A percentile compares a stretch with the other conserved stretches of the same genome.
Conservation (phyloP, 768 basidiomycete genomes). For the Auricularia cornea region DNA sequence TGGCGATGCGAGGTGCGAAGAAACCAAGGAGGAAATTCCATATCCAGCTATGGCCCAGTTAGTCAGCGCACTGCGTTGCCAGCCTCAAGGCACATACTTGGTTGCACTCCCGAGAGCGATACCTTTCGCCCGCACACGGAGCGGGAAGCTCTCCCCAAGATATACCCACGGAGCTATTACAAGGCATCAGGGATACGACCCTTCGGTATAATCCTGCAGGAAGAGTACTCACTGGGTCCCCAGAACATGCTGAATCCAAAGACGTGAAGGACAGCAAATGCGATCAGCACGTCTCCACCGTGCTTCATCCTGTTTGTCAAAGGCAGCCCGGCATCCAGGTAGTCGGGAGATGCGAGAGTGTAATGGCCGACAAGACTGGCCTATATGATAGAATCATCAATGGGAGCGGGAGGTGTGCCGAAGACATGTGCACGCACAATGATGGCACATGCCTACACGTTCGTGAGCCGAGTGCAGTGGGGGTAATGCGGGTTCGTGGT, state of each 20-base stretch:
- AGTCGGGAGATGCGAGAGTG: slow-evolving; percentile 42
- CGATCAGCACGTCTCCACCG: slow-evolving; percentile 60
- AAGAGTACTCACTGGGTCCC: slow-evolving; percentile 43
- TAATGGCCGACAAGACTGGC: slow-evolving; percentile 68
- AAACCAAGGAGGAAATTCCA: slow-evolving; percentile 73
- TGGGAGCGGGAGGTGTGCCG: not conserved
- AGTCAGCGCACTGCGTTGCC: slow-evolving; percentile 6
- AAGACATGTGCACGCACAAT: slow-evolving; percentile 31
- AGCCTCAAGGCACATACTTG: slow-evolving; percentile 26
- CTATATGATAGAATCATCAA: slow-evolving; percentile 20
- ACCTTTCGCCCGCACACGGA: slow-evolving; percentile 67
- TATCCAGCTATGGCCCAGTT: slow-evolving; percentile 40
- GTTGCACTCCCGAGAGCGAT: slow-evolving; percentile 67
- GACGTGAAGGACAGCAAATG: slow-evolving; percentile 73
- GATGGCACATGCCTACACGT: slow-evolving; percentile 43
- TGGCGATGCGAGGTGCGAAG: slow-evolving; percentile 62
- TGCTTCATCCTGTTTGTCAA: slow-evolving; percentile 41
- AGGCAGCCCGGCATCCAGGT: slow-evolving; percentile 27
- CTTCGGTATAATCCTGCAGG: not conserved
- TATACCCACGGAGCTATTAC: slow-evolving; percentile 43
- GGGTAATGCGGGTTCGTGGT: not conserved
- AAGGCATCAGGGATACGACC: not conserved
- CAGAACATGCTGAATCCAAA: slow-evolving; percentile 65
- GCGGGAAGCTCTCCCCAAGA: slow-evolving; percentile 73
- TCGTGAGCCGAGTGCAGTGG: not conserved